Conservation (phyloP, 78 protist species). For the Polysphondylium violaceum region DNA sequence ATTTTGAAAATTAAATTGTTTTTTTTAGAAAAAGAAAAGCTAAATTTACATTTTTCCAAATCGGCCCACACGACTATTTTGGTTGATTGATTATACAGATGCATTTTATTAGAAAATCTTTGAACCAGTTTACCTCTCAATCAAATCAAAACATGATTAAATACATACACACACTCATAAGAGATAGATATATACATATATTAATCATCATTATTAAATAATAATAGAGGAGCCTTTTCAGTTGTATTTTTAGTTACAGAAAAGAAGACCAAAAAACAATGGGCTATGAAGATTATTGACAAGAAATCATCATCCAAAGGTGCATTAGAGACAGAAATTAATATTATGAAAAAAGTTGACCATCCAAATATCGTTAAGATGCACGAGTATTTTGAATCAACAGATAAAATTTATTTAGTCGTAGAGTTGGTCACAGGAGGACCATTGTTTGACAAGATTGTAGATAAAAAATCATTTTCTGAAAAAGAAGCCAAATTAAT, state of each 20-base stretch:
- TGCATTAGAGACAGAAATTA: constrained; percentile 54
- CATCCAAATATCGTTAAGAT: constrained; percentile 74
- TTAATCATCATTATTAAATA: neutral
- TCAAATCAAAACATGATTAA: no score
- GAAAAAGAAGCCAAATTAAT: constrained; percentile 86
- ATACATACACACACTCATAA: neutral
- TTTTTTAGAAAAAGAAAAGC: no score
- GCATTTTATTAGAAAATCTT: no score
- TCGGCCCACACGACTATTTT: no score
- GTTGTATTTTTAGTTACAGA: constrained; percentile 68
- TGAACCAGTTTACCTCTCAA: no score
- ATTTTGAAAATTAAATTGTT: no score
- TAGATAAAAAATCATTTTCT: constrained; percentile 80
- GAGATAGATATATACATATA: neutral
- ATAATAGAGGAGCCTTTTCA: constrained; percentile 68
- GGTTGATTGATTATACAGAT: no score
- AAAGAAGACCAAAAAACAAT: constrained; percentile 61
- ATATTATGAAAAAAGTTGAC: constrained; percentile 63
- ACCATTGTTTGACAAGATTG: constrained; percentile 91
- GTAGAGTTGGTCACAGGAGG: constrained; percentile 88
- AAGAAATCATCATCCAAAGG: constrained; percentile 35
- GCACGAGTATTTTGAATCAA: constrained; percentile 63
- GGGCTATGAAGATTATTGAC: constrained; percentile 84
- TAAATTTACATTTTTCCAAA: no score
- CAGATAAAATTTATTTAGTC: constrained; percentile 54